Evolutionary conservation across 106 monocot species (phyloP), one percentile per base, ranked within the genome.

Genomic region (Dioscorea alata): DNA sequence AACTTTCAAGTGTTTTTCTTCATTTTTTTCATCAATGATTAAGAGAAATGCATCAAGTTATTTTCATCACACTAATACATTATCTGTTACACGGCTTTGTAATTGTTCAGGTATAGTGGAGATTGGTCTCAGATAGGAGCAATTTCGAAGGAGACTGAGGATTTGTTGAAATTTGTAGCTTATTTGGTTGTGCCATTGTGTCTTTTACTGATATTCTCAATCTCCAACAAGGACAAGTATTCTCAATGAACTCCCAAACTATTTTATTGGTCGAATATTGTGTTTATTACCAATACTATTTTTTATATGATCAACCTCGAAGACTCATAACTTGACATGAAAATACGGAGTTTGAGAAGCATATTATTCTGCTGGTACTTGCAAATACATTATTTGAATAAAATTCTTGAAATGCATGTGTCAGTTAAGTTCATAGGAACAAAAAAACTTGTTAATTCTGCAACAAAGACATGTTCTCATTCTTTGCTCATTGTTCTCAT

Each of bases 71-170:
- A 59, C 21, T 6, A 20, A 7, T 21, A 59, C 10, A 12, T 23
- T 59, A 23, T 59, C n/a, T 59, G 18, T 19, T 54, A 54, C 28
- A 28, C 28, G 28, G 28, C 28, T 28, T 3, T 28, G n/a, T 8
- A 49, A 56, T 20, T 19, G 53, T 57, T 25, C 14, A 92, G 88
- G 81, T 93, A 93, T 33, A 93, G 93, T 32, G 93, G 93, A 22
- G 93, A 93, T 61, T 89, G 92, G 93, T 84, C 89, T 23, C 67
- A 86, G 14, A 82, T 93, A 33, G 83, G 83, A 14, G 86, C 77
- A 48, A 73, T 93, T 58, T 77, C 93, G 20, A 86, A 76, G 65
- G 86, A 93, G 16, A 78, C 61, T 53, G 93, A 93, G 68, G 93
- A 89, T 18, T 4, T 84, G 13, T 64, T 93, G 22, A 93, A 82